phyloP scores from a whole-genome alignment of 129 eudicot species.

The Kitagawia praeruptora region DNA sequence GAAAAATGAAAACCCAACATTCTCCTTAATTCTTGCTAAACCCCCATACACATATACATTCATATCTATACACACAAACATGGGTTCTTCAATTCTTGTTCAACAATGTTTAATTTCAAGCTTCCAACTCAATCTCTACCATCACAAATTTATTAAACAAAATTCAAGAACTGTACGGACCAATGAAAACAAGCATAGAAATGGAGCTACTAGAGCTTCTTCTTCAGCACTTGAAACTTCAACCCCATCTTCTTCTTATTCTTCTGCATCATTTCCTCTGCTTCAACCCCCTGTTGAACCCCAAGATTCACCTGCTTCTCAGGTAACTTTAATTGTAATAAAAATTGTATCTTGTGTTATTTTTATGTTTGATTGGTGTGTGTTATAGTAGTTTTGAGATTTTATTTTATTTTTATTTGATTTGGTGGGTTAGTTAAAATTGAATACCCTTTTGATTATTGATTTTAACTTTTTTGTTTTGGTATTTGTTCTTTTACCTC shows the following conservation, averaged over 20 bases:
- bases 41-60: neutral
- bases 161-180: slow-evolving; percentile 3
- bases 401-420: neutral
- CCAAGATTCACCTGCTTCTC: slow-evolving; percentile 46
- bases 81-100: slow-evolving; percentile 38
- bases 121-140: neutral
- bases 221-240: slow-evolving; percentile 15
- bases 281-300: slow-evolving; percentile 30
- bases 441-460: neutral
- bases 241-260: slow-evolving; percentile 15
- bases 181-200: slow-evolving; percentile 20
- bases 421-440: neutral
- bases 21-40: neutral
- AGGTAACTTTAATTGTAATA: slow-evolving; percentile 24
- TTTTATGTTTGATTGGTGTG: neutral
- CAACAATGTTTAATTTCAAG: slow-evolving; percentile 32
- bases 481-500: neutral
- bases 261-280: slow-evolving; percentile 45
- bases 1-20: slow-evolving; percentile 1
- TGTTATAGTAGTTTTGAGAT: too few species aligned
- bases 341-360: neutral
- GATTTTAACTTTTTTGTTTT: neutral
- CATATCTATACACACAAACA: neutral
- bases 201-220: slow-evolving; percentile 21
- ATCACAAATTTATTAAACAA: neutral